phyloP scores from a whole-genome alignment of 2,329 filamentous ascomycete genomes.

The Exophiala mesophila region DNA sequence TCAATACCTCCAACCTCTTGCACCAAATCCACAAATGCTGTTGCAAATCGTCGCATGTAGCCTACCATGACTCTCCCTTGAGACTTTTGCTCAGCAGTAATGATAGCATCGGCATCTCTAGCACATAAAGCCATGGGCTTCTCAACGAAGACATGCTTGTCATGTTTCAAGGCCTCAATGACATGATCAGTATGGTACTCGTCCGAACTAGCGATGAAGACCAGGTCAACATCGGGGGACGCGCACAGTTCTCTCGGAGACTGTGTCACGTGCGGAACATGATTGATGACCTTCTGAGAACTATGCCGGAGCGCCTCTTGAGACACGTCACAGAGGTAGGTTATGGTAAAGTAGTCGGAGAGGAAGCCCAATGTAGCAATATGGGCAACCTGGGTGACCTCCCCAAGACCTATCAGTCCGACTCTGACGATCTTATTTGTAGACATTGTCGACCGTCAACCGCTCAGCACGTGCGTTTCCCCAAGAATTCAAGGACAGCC shows the following conservation, averaged over 20 bases:
- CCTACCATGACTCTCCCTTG: conserved; percentile 53
- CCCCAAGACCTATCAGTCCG: conserved; percentile 35
- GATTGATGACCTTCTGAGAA: conserved; percentile 27
- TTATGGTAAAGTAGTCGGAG: conserved; percentile 42
- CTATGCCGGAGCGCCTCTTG: conserved; percentile 38
- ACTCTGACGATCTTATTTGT: conserved; percentile 27
- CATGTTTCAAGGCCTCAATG: conserved; percentile 48
- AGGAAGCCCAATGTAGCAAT: conserved; percentile 47
- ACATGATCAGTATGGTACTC: conserved; percentile 52
- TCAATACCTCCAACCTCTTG: conserved; percentile 50
- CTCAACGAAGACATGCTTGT: conserved; percentile 57
- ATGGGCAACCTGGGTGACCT: conserved; percentile 51
- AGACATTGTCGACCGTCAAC: too few relatives aligned
- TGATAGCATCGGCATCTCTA: conserved; percentile 43
- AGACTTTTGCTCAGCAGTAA: conserved; percentile 45
- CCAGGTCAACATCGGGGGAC: conserved; percentile 45
- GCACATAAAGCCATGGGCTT: conserved; percentile 53
- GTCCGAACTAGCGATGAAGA: conserved; percentile 52
- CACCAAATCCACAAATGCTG: conserved; percentile 50
- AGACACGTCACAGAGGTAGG: conserved; percentile 51
- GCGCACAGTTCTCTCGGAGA: conserved; percentile 38
- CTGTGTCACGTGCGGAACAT: conserved; percentile 31
- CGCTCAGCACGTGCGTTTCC: too few relatives aligned
- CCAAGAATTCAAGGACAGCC: too few relatives aligned
- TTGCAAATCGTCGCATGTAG: conserved; percentile 58